A percentile compares a stretch with the other conserved stretches of the same genome.
Evolutionary conservation across 129 eudicot species (phyloP).

Genomic region (Solidago caesia): DNA sequence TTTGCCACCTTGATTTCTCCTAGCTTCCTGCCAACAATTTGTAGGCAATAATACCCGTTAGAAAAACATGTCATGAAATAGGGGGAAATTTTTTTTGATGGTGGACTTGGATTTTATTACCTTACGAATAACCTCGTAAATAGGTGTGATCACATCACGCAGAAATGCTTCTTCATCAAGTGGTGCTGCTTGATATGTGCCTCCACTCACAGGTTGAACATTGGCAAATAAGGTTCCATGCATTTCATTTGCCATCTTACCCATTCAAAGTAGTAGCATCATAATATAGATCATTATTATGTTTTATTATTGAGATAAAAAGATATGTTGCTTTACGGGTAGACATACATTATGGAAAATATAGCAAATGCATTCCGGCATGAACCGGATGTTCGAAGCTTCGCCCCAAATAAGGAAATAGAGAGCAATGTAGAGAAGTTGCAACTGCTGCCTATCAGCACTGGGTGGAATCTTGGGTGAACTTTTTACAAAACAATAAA

Average conservation of each 20-base stretch:
- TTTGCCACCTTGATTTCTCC: slow-evolving; percentile 82
- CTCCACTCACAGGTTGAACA: slow-evolving; percentile 79
- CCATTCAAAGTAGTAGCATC: slow-evolving; percentile 15
- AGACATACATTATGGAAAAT: slow-evolving; percentile 85
- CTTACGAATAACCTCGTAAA: slow-evolving; percentile 85
- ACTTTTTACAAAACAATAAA: slow-evolving; percentile 23
- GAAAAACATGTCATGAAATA: neutral
- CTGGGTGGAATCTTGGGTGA: slow-evolving; percentile 49
- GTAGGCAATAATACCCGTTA: slow-evolving; percentile 14
- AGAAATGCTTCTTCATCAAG: slow-evolving; percentile 75
- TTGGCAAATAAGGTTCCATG: slow-evolving; percentile 71
- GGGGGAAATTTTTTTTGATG: neutral
- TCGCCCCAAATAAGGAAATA: slow-evolving; percentile 99
- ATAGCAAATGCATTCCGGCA: slow-evolving; percentile 99
- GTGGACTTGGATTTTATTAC: slow-evolving; percentile 36
- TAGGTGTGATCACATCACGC: slow-evolving; percentile 75
- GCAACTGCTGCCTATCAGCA: slow-evolving; percentile 64
- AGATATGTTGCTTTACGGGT: neutral
- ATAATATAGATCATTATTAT: slow-evolving; percentile 6
- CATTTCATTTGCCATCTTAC: slow-evolving; percentile 80
- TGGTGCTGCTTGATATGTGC: slow-evolving; percentile 58
- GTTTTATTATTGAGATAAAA: neutral
- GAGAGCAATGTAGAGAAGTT: slow-evolving; percentile 92
- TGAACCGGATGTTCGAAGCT: slow-evolving; percentile 97
- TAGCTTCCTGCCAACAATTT: slow-evolving; percentile 63